Conservation (phyloP, 176 grass and related monocot species). For the Rhynchospora breviuscula region DNA sequence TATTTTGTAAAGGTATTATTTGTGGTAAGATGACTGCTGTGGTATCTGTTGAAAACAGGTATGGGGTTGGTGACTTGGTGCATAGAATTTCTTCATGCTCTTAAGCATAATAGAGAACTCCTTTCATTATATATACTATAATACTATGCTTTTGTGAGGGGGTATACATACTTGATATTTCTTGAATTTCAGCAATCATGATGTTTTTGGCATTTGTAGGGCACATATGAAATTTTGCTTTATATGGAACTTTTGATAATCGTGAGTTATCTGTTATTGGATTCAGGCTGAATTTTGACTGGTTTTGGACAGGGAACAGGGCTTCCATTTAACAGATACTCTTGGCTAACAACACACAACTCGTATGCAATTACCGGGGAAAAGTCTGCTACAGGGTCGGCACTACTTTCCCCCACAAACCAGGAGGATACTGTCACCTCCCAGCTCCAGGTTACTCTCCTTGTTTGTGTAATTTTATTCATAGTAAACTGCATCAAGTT, state of each 20-base stretch:
- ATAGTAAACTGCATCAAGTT: not conserved
- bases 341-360: constrained; percentile 97
- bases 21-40: not conserved
- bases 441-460: constrained; percentile 44
- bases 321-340: constrained; percentile 63
- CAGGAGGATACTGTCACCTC: constrained; percentile 67
- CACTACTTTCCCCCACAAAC: constrained; percentile 59
- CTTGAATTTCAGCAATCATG: not conserved
- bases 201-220: not conserved
- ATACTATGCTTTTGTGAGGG: no score
- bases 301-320: constrained; percentile 24
- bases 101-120: not conserved
- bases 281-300: not conserved
- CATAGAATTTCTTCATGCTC: not conserved
- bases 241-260: not conserved
- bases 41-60: not conserved
- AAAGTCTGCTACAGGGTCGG: constrained; percentile 34
- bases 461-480: not conserved
- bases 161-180: not conserved
- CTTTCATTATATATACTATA: not conserved
- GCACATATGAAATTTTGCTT: not conserved
- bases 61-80: not conserved
- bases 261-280: not conserved
- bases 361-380: constrained; percentile 55
- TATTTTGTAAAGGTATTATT: not conserved